Evolutionary conservation across 805 yeast genomes (phyloP), one percentile per base, ranked within the genome.

Genomic region (Komagataella populi): DNA sequence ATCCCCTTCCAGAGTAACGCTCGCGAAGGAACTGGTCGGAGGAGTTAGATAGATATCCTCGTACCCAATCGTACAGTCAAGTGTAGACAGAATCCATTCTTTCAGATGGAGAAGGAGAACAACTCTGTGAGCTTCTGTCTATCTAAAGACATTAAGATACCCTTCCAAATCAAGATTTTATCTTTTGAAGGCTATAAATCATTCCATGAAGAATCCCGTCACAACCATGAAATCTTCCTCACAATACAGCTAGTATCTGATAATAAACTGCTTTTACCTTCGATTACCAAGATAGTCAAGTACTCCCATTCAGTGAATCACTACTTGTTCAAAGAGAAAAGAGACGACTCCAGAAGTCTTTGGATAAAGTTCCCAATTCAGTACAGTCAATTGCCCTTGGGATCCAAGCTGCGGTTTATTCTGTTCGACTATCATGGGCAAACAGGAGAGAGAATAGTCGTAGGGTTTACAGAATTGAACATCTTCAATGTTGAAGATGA

Each of bases 301-400:
- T 17, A 48, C 23, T 20, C 20, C 17, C 20, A 52, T 49, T 23
- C 20, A 44, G n/a, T 43, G 14, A 50, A 56, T 63, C 48, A 60
- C 58, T 48, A 67, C 63, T 49, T 62, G 60, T 17, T 16, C 46
- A 45, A 47, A 16, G 49, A 36, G 76, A 75, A 60, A 75, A 62
- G 90, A 76, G 83, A 57, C 79, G 80, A 54, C 39, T 30, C 39
- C 5, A 30, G 39, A 30, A 30, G 39, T 30, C 39, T 30, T 10
- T 83, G 88, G 84, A 64, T 87, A 18, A 74, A 76, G 48, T 63
- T 93, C 48, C 91, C 97, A 0, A 74, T 90, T 2, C 71, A 73
- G 51, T 79, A 85, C 56, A 76, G 77, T 50, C 93, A 88, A 59
- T 63, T 91, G n/a, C 83, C 87, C 2, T 61, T 80, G 44, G 75